phyloP scores from a whole-genome alignment of 2,329 filamentous ascomycete genomes.

The Chaetomium strumarium region DNA sequence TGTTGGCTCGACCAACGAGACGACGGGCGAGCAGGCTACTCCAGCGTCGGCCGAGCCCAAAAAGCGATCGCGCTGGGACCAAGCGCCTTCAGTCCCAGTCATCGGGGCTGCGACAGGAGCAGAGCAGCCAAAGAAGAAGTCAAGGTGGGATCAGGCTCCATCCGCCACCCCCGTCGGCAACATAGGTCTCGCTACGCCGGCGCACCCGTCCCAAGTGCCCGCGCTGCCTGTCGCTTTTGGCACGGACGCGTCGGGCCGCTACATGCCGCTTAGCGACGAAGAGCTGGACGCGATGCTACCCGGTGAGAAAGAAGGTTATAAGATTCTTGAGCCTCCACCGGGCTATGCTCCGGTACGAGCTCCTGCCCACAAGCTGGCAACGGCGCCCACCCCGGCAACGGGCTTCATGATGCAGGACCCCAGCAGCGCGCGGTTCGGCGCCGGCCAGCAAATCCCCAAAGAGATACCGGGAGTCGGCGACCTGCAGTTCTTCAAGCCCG shows the following conservation, averaged over 20 bases:
- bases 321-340: slow-evolving; percentile 81
- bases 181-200: slow-evolving; percentile 70
- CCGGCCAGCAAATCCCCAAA: slow-evolving; percentile 86
- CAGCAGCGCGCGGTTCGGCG: slow-evolving; percentile 65
- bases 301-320: slow-evolving; percentile 83
- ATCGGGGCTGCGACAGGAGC: slow-evolving; percentile 50
- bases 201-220: slow-evolving; percentile 61
- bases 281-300: slow-evolving; percentile 90
- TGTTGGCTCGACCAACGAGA: slow-evolving; percentile 53
- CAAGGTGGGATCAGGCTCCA: slow-evolving; percentile 88
- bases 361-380: slow-evolving; percentile 67
- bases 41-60: slow-evolving; percentile 51
- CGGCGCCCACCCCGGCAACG: slow-evolving; percentile 66
- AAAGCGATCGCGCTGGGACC: slow-evolving; percentile 85
- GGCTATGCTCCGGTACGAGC: slow-evolving; percentile 83
- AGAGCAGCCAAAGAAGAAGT: slow-evolving; percentile 62
- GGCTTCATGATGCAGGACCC: slow-evolving; percentile 99
- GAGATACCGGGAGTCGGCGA: slow-evolving; percentile 96
- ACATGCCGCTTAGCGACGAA: slow-evolving; percentile 82
- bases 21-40: slow-evolving; percentile 42
- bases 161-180: slow-evolving; percentile 70
- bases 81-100: slow-evolving; percentile 56
- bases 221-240: slow-evolving; percentile 59
- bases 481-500: slow-evolving; percentile 94
- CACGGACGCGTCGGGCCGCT: slow-evolving; percentile 72